Evolutionary conservation across 2,329 filamentous ascomycete species (phyloP), one percentile per base, ranked within the genome.

Genomic region (Lasiodiplodia sp.): DNA sequence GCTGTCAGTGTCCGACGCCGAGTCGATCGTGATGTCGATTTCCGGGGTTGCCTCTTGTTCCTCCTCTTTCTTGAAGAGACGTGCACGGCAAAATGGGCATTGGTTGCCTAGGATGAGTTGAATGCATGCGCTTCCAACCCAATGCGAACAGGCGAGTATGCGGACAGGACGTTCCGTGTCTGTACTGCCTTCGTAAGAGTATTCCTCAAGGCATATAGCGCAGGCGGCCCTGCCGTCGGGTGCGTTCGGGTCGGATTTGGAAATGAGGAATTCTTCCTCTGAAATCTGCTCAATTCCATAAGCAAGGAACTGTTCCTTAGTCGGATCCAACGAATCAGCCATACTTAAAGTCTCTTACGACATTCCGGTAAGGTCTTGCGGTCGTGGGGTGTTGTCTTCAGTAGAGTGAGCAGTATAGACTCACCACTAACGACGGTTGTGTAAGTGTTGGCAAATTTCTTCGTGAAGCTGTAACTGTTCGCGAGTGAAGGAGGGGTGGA

Each of bases 191-290:
- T 47, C 44, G 18, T 18, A 21, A 21, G 44, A 47, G 44, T 11
- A 72, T 91, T 57, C 6, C 28, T 37, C 25, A 11, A 34, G 23
- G 16, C 16, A 56, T 5, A 56, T 14, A 3, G 11, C 25, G 12
- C 52, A 56, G 2, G 23, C 12, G 52, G 16, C 14, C n/a, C 7
- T 56, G 16, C 25, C 28, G 16, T n/a, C 52, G 1, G 52, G 52
- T n/a, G 52, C 52, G 18, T 47, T 21, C 3, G 44, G 44, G 44
- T 47, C 44, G 44, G 3, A 21, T 4, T 10, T 47, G 21, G 44
- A 47, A 21, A 8, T n/a, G 7, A 47, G 44, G 3, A 47, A 18
- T 11, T 47, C 52, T n/a, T 56, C 52, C 16, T 18, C 25, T 10
- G 52, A 7, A 31, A 56, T 31, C 3, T 28, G 25, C 16, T 34